phyloP scores from a whole-genome alignment of 2,329 filamentous ascomycete genomes.

The Blastomyces emzantsi region DNA sequence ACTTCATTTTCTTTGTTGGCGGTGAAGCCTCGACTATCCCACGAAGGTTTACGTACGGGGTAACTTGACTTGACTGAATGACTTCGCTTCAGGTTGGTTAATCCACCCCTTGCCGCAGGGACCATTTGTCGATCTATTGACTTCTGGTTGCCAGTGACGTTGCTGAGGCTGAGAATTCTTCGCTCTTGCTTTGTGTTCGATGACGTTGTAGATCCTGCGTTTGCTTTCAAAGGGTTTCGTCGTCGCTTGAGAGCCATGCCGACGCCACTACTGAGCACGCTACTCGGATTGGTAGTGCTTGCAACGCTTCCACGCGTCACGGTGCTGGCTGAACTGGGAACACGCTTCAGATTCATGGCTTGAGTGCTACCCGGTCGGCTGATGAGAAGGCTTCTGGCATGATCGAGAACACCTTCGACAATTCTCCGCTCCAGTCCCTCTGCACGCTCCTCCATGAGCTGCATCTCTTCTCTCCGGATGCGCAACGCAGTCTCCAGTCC shows the following conservation, averaged over 20 bases:
- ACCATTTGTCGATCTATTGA: conserved; percentile 26
- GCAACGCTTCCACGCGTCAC: conserved; percentile 30
- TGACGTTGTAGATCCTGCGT: conserved; percentile 36
- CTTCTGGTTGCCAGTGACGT: conserved; percentile 66
- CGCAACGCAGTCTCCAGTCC: conserved; percentile 83
- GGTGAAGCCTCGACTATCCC: conserved; percentile 46
- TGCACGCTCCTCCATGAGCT: conserved; percentile 80
- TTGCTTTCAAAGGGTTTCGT: conserved; percentile 38
- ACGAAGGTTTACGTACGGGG: conserved; percentile 58
- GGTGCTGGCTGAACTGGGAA: conserved; percentile 39
- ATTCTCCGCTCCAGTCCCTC: conserved; percentile 87
- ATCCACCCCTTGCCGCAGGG: conserved; percentile 28
- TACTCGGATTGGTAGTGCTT: conserved; percentile 29
- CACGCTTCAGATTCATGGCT: conserved; percentile 45
- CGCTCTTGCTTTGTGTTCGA: conserved; percentile 49
- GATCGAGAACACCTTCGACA: conserved; percentile 90
- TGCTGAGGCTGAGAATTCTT: conserved; percentile 81
- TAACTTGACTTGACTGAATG: conserved; percentile 64
- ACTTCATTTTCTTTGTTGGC: conserved; percentile 54
- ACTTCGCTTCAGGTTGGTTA: conserved; percentile 61
- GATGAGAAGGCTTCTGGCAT: conserved; percentile 74
- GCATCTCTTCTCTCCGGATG: conserved; percentile 81
- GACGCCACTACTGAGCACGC: conserved; percentile 34
- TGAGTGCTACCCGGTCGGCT: conserved; percentile 54
- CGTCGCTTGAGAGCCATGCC: conserved; percentile 43